phyloP scores from a whole-genome alignment of 2,329 filamentous ascomycete species.

The Paecilomyces dactylethromorphus region DNA sequence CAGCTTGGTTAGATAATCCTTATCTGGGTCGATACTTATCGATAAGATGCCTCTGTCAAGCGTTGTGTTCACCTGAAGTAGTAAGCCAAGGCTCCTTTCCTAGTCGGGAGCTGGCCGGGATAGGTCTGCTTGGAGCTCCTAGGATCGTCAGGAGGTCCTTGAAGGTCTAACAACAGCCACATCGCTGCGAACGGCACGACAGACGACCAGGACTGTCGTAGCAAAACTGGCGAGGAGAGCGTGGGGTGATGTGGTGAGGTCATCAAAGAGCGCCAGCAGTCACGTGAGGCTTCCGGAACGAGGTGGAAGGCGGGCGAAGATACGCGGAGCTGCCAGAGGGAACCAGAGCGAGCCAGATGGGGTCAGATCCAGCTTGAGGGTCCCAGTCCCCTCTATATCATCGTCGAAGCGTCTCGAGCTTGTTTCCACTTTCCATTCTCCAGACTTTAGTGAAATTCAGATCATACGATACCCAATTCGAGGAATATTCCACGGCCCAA shows the following conservation, averaged over 20 bases:
- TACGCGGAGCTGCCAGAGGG: not conserved
- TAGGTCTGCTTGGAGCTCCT: no score
- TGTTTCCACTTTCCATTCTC: not conserved
- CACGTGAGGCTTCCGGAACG: not conserved
- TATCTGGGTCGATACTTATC: not conserved
- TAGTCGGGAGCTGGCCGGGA: not conserved
- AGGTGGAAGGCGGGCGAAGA: not conserved
- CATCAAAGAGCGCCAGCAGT: not conserved
- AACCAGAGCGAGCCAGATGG: not conserved
- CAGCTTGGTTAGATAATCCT: not conserved
- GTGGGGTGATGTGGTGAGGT: not conserved
- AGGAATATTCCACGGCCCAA: not conserved
- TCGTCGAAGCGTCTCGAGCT: not conserved
- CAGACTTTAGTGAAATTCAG: not conserved
- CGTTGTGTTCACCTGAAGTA: not conserved
- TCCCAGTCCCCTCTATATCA: not conserved
- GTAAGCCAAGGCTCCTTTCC: not conserved
- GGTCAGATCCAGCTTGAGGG: not conserved
- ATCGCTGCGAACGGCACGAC: not conserved
- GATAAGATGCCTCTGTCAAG: not conserved
- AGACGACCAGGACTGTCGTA: not conserved
- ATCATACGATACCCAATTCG: not conserved
- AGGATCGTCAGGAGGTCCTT: no score
- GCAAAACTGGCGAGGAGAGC: not conserved
- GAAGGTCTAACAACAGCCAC: no score